phyloP scores from a whole-genome alignment of 1,284 basidiomycete genomes.

The Ceratobasidium sp. region DNA sequence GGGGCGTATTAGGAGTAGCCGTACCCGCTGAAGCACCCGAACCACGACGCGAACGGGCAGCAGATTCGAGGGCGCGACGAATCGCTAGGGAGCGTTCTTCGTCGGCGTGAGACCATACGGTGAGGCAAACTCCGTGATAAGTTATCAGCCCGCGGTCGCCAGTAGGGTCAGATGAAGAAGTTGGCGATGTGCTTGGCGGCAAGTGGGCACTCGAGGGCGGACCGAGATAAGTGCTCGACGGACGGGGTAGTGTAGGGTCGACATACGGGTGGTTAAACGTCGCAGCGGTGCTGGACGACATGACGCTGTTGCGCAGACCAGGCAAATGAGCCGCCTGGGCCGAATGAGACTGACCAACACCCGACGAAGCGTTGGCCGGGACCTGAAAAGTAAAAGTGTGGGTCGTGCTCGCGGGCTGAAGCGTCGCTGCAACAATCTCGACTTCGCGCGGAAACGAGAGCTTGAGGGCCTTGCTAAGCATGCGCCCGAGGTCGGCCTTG shows the following conservation, averaged over 20 bases:
- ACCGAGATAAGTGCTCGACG: constrained; percentile 82
- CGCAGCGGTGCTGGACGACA: constrained; percentile 51
- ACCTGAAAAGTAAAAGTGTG: constrained; percentile 88
- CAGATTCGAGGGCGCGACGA: constrained; percentile 78
- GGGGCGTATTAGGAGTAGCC: constrained; percentile 26
- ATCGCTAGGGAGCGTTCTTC: constrained; percentile 84
- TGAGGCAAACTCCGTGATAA: constrained; percentile 91
- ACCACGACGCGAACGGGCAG: constrained; percentile 46
- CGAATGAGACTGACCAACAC: constrained; percentile 59
- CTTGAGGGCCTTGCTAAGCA: constrained; percentile 92
- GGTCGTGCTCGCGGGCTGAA: constrained; percentile 91
- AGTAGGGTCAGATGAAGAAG: constrained; percentile 46
- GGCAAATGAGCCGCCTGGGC: constrained; percentile 62
- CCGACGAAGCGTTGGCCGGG: constrained; percentile 51
- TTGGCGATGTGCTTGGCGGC: constrained; percentile 47
- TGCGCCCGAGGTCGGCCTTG: constrained; percentile 87
- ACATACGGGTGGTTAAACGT: constrained; percentile 49
- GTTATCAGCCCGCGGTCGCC: constrained; percentile 59
- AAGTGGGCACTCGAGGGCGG: constrained; percentile 64
- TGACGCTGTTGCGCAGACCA: constrained; percentile 48
- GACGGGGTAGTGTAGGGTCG: constrained; percentile 58
- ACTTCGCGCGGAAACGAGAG: constrained; percentile 92
- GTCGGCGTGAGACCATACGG: constrained; percentile 95
- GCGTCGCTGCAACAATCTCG: constrained; percentile 91
- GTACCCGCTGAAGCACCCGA: constrained; percentile 43